Conservation (phyloP, 78 protist species). For the Bodo saltans region DNA sequence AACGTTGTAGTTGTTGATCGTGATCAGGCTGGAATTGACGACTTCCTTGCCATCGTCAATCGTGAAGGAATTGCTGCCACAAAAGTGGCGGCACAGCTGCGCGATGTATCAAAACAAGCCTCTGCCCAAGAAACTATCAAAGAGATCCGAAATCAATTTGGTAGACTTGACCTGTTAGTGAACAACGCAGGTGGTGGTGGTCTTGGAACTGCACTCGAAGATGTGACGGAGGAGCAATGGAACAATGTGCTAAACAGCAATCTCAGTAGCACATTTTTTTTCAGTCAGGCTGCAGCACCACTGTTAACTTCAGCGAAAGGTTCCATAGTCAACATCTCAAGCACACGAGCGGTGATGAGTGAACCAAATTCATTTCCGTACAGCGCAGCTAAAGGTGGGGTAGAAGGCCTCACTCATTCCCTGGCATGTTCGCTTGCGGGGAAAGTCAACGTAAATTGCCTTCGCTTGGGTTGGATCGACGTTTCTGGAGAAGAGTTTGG, state of each 20-base stretch:
- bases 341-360: background rate
- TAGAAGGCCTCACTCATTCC: constrained; percentile 16
- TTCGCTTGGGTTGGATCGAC: constrained; percentile 25
- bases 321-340: constrained; percentile 15
- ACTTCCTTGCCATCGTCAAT: background rate
- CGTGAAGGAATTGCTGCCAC: background rate
- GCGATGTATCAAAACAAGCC: background rate
- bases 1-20: background rate
- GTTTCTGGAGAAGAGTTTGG: background rate
- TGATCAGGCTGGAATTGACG: background rate
- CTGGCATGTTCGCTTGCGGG: background rate
- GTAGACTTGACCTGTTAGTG: background rate
- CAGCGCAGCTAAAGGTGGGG: constrained; percentile 22
- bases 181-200: background rate
- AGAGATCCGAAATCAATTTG: too few species aligned
- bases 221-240: background rate
- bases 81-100: background rate
- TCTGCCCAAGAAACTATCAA: background rate
- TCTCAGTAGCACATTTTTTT: background rate
- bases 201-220: background rate
- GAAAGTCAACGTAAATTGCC: constrained; percentile 2
- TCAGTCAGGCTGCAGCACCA: background rate
- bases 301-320: background rate
- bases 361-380: background rate
- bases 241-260: background rate